Base-by-base conservation (phyloP, 148 eudicot species). In the Heliamphora exappendiculata region DNA sequence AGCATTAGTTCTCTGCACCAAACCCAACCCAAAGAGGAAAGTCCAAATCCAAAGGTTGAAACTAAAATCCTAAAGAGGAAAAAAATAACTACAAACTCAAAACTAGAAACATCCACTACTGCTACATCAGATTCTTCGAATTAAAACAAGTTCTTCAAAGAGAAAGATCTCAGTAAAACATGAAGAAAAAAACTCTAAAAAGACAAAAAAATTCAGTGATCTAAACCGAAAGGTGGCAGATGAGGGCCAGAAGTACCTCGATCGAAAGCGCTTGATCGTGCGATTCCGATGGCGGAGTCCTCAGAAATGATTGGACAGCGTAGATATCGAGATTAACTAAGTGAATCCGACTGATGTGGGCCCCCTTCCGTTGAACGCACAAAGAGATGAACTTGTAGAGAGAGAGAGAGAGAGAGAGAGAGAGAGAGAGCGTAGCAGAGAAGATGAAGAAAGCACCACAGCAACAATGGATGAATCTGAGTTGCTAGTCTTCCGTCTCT, bases 401-500 rank as follows among this genome's bases (percentile, higher is more conserved):
- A 65, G 70, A 65, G 69, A 63, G 65, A 59, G 37, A 29, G 69
- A 75, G 24, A 63, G 44, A 65, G 47, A 64, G 78, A 66, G 51
- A 76, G 70, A 75, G 69, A 47, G 70, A 76, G 70, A 75, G 69
- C 31, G 70, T 6, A 51, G 33, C 39, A 74, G 36, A 74, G 76
- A 73, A 37, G 64, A 66, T 24, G 51, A 37, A 20, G 59, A 31
- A 41, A 47, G 12, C 8, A 37, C 29, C 28, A 50, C 37, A 14
- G 29, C 49, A 49, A 64, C 49, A 76, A 76, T 8, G 72, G 67
- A 66, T 58, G 67, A 57, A 70, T 24, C 24, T 8, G 33, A 44
- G 11, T 13, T 19, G 69, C 77, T 60, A 55, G 77, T 45, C 62
- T 70, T 62, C 62, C 70, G 77, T 62, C 70, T 31, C 67, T 60